These are phyloP conservation scores for Aspergillus pseudotamarii DNA, from an alignment of 2,329 filamentous ascomycete species.

Conservation along the genomic window DNA sequence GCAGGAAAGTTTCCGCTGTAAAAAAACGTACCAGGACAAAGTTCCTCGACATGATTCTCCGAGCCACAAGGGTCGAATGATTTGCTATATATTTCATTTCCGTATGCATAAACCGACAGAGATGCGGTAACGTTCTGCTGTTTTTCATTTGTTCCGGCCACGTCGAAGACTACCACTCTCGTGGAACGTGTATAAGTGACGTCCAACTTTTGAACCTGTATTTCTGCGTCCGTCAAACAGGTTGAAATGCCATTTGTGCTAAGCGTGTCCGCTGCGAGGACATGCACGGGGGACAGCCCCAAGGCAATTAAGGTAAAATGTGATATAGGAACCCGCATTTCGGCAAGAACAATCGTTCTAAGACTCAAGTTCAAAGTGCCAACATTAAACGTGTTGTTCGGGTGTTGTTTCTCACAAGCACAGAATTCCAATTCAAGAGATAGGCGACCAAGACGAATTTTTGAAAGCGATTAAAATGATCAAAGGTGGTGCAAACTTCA, in stretches of 20 bases:
- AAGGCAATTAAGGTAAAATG: slow-evolving; percentile 29
- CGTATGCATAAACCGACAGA: slow-evolving; percentile 81
- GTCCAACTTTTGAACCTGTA: slow-evolving; percentile 73
- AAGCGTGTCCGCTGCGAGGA: slow-evolving; percentile 70
- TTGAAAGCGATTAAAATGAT: not conserved
- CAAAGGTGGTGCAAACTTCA: not conserved
- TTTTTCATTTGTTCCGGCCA: slow-evolving; percentile 73
- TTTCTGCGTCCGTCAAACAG: slow-evolving; percentile 61
- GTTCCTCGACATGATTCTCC: slow-evolving; percentile 66
- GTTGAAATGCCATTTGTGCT: slow-evolving; percentile 78
- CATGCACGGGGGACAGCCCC: slow-evolving; percentile 38
- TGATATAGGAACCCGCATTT: slow-evolving; percentile 30
- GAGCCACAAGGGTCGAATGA: slow-evolving; percentile 80
- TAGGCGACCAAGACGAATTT: not conserved
- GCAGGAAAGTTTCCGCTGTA: not conserved
- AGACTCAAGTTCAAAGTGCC: not conserved
- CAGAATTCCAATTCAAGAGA: not conserved
- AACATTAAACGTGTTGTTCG: not conserved
- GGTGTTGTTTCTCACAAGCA: not conserved
- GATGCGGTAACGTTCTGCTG: slow-evolving; percentile 78
- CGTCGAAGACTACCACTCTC: slow-evolving; percentile 76
- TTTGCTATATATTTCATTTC: slow-evolving; percentile 75
- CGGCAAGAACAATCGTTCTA: slow-evolving; percentile 8
- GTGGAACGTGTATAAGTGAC: slow-evolving; percentile 77
- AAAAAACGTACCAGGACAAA: slow-evolving; percentile 73